phyloP scores from a whole-genome alignment of 345 rosid species.

The Arabis hirsuta region DNA sequence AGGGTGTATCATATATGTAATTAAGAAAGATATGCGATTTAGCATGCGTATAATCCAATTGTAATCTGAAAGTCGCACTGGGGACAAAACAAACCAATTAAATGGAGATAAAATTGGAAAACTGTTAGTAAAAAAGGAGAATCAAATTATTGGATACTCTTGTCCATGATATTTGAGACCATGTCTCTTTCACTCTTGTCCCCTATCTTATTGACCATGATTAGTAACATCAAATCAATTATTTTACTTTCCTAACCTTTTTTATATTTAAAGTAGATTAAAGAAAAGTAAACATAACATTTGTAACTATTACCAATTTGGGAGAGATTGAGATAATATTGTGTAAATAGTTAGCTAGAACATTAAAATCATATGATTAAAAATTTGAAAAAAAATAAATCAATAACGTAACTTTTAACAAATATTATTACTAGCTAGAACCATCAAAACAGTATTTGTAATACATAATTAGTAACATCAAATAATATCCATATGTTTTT shows the following conservation, averaged over 20 bases:
- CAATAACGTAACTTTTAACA: not conserved
- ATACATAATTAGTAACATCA: too few species aligned
- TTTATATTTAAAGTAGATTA: not conserved
- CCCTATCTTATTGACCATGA: slow-evolving; percentile 39
- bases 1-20: not conserved
- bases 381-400: not conserved
- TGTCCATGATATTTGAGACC: slow-evolving; percentile 44
- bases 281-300: slow-evolving; percentile 23
- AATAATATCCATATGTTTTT: not conserved
- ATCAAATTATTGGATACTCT: slow-evolving; percentile 44
- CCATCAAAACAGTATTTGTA: not conserved
- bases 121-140: slow-evolving; percentile 25
- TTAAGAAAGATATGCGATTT: not conserved
- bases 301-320: slow-evolving; percentile 21
- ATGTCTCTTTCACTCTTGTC: slow-evolving; percentile 48
- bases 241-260: slow-evolving; percentile 18
- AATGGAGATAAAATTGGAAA: not conserved
- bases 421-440: not conserved
- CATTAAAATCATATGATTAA: not conserved
- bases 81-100: slow-evolving; percentile 27
- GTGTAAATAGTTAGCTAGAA: not conserved
- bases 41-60: not conserved
- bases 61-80: slow-evolving; percentile 19
- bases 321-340: not conserved
- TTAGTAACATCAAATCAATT: slow-evolving; percentile 40